Conservation (phyloP, 495 filamentous ascomycete species). For the Podospora fimiseda region DNA sequence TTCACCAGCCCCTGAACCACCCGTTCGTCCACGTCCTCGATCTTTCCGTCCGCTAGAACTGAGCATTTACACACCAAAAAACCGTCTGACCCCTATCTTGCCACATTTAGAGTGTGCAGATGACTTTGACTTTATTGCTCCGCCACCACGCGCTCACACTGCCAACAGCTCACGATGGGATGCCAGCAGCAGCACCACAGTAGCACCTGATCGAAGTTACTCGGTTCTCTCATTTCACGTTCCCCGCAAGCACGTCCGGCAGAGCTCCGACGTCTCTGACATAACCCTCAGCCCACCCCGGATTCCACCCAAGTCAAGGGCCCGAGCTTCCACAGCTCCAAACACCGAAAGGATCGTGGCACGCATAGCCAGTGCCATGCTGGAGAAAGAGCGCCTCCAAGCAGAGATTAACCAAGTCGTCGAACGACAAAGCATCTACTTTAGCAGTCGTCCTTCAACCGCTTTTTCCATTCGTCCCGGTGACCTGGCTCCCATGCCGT, state of each 20-base stretch:
- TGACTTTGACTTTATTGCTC: slow-evolving; percentile 29
- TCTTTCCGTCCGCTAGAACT: slow-evolving; percentile 68
- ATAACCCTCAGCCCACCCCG: slow-evolving; percentile 17
- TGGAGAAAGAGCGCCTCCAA: slow-evolving; percentile 47
- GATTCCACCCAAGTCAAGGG: slow-evolving; percentile 27
- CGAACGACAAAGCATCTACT: slow-evolving; percentile 47
- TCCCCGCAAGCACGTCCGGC: slow-evolving; percentile 38
- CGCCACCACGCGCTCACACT: slow-evolving; percentile 36
- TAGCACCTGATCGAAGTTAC: slow-evolving; percentile 39
- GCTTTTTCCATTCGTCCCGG: slow-evolving; percentile 14
- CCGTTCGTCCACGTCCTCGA: slow-evolving; percentile 23
- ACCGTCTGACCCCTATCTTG: slow-evolving; percentile 58
- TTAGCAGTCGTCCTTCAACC: slow-evolving; percentile 44
- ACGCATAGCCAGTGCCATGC: slow-evolving; percentile 45
- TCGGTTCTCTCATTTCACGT: slow-evolving; percentile 47
- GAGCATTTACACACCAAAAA: slow-evolving; percentile 61
- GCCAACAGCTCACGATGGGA: slow-evolving; percentile 29
- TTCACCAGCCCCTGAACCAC: slow-evolving; percentile 9
- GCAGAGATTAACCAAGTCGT: slow-evolving; percentile 47
- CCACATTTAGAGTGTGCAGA: slow-evolving; percentile 40
- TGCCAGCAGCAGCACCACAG: slow-evolving; percentile 21
- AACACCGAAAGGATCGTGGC: slow-evolving; percentile 38
- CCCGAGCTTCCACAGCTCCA: slow-evolving; percentile 30
- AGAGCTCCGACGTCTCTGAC: slow-evolving; percentile 21
- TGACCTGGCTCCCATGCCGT: slow-evolving; percentile 35